Conservation (phyloP, 2,329 filamentous ascomycete genomes). For the Fusarium gaditjirri region DNA sequence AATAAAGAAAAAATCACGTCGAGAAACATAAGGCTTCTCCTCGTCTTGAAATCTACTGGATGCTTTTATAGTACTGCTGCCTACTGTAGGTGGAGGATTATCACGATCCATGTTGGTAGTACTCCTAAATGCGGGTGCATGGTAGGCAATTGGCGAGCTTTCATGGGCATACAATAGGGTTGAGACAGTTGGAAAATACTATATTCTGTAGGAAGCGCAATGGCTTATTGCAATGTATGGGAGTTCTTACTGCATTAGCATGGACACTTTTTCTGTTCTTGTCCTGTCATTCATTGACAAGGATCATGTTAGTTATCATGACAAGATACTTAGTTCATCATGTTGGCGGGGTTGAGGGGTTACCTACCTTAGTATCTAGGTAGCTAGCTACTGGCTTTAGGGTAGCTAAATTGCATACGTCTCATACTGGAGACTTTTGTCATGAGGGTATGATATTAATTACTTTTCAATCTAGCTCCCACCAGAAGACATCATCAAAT, state of each 20-base stretch:
- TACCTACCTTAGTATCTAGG: too few relatives aligned
- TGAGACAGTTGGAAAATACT: neutral
- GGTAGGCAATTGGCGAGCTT: neutral
- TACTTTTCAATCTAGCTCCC: neutral
- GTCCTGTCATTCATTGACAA: neutral
- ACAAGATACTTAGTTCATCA: conserved; percentile 6
- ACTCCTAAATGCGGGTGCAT: conserved; percentile 18
- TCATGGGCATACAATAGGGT: neutral
- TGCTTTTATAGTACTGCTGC: neutral
- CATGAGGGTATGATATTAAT: neutral
- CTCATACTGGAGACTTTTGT: neutral
- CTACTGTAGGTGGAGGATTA: neutral
- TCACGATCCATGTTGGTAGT: neutral
- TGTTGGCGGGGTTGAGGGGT: conserved; percentile 28
- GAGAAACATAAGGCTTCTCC: conserved; percentile 5
- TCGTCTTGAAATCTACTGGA: neutral
- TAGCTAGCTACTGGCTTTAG: neutral
- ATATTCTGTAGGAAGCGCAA: neutral
- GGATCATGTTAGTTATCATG: conserved; percentile 1
- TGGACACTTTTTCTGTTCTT: too few relatives aligned
- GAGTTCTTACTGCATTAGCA: neutral
- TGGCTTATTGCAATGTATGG: neutral
- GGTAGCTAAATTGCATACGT: neutral
- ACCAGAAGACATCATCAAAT: neutral
- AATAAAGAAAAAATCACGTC: conserved; percentile 38